Evolutionary conservation across 306 rosid species (phyloP), one percentile per base, ranked within the genome.

Genomic region (Cicer yamashitae): DNA sequence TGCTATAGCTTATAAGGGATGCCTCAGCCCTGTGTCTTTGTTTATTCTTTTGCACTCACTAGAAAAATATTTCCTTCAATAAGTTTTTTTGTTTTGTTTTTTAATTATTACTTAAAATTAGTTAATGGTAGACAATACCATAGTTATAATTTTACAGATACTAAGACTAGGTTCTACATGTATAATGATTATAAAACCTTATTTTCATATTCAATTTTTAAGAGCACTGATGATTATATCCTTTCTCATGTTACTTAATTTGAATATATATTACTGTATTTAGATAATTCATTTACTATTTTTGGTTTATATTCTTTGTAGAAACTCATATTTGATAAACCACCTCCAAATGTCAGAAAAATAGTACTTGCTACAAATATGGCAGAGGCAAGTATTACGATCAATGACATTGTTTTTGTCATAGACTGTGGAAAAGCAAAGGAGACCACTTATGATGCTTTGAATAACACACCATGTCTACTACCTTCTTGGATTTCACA

Each of bases 321-420:
- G 98, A 91, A 86, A 86, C 87, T 91, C 84, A 94, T 94, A 84
- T 94, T 94, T 86, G 98, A 88, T 76, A 89, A 77, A 64, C 87
- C 97, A 3, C 94, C 91, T 70, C 91, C 92, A 67, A 94, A 91
- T 81, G 88, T 94, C 25, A 92, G 97, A 52, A 94, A 94, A 91
- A 81, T 94, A 18, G 88, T 94, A 80, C 94, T 94, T 70, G 97
- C 98, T 41, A 94, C 98, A 61, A 94, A 94, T 84, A 94, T 94
- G 97, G 98, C 98, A 56, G 98, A 94, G 88, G 98, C 98, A 67
- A 90, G 98, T 83, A 94, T 94, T 82, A 94, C 98, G 34, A 94
- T 91, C 86, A 94, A 94, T 78, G 98, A 94, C 52, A 38, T 94
- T 39, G 94, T 94, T 71, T 94, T 91, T 86, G 98, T 94, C 72